Percentiles rank a stretch among this genome's conserved stretches.
Evolutionary conservation across 345 rosid genomes (phyloP).

Genomic region (Hibiscus syriacus): DNA sequence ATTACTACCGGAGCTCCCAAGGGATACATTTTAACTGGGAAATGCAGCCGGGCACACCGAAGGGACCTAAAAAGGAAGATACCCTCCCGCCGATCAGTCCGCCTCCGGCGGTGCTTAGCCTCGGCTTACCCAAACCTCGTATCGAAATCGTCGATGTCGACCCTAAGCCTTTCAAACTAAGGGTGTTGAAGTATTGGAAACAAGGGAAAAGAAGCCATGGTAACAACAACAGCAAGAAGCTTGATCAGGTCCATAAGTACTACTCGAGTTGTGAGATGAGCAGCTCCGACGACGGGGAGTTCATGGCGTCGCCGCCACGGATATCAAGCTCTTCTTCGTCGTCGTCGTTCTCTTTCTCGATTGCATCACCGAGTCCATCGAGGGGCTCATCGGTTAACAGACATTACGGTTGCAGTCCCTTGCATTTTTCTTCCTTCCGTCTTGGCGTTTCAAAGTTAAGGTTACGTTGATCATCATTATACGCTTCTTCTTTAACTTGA

Average conservation of each 20-base stretch:
- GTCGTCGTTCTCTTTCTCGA: conserved; percentile 24
- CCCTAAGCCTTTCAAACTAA: conserved; percentile 23
- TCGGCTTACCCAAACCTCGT: conserved; percentile 52
- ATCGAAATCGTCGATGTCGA: conserved; percentile 12
- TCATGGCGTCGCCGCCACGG: conserved; percentile 11
- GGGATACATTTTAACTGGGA: conserved; percentile 66
- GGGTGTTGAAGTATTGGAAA: conserved; percentile 38
- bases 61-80: conserved; percentile 18
- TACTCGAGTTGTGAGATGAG: conserved; percentile 19
- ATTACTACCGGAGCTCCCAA: conserved; percentile 24
- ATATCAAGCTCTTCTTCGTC: conserved; percentile 31
- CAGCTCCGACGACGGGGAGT: conserved; percentile 23
- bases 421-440: conserved; percentile 19
- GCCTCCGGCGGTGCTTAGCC: conserved; percentile 62
- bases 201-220: conserved; percentile 10
- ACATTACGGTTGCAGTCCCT: conserved; percentile 27
- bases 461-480: background rate
- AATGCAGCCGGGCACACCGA: conserved; percentile 51
- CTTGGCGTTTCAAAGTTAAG: conserved; percentile 21
- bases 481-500: background rate
- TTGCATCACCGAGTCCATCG: conserved; percentile 11
- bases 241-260: background rate
- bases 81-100: conserved; percentile 17
- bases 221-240: background rate
- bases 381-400: conserved; percentile 14